Evolutionary conservation across 768 basidiomycete species (phyloP).

Genomic region (Cystofilobasidium capitatum): DNA sequence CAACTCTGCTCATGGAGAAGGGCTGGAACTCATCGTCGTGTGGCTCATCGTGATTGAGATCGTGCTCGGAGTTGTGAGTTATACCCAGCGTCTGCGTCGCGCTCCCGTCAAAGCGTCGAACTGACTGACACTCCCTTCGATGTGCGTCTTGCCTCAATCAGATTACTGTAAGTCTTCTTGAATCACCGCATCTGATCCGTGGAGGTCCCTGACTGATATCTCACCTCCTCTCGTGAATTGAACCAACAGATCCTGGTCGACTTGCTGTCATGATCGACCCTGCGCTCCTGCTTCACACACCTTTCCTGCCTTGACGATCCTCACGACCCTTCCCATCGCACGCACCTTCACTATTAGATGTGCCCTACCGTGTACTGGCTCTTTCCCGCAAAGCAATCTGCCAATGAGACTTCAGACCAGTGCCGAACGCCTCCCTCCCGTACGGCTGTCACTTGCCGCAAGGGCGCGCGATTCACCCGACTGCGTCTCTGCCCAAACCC

Average conservation of each 20-base stretch:
- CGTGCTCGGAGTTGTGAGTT: conserved; percentile 10
- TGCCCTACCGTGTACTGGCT: too few species aligned
- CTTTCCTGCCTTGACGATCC: too few species aligned
- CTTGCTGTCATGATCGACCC: neutral
- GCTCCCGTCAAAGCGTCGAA: neutral
- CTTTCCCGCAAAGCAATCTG: too few species aligned
- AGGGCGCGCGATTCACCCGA: too few species aligned
- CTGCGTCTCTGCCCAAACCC: neutral
- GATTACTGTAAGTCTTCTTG: neutral
- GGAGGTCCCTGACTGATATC: neutral
- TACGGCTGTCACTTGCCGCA: too few species aligned
- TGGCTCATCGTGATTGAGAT: conserved; percentile 26
- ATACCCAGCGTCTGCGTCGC: neutral
- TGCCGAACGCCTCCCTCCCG: too few species aligned
- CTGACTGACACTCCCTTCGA: neutral
- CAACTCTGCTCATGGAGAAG: conserved; percentile 25
- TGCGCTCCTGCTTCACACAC: neutral
- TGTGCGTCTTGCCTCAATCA: neutral
- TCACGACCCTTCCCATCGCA: neutral
- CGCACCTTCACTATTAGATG: neutral
- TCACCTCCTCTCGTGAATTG: neutral
- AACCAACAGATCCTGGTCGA: neutral
- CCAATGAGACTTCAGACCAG: too few species aligned
- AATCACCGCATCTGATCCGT: too few species aligned
- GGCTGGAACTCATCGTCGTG: conserved; percentile 25